phyloP scores from a whole-genome alignment of 768 basidiomycete species.

The Termitomyces sp. region DNA sequence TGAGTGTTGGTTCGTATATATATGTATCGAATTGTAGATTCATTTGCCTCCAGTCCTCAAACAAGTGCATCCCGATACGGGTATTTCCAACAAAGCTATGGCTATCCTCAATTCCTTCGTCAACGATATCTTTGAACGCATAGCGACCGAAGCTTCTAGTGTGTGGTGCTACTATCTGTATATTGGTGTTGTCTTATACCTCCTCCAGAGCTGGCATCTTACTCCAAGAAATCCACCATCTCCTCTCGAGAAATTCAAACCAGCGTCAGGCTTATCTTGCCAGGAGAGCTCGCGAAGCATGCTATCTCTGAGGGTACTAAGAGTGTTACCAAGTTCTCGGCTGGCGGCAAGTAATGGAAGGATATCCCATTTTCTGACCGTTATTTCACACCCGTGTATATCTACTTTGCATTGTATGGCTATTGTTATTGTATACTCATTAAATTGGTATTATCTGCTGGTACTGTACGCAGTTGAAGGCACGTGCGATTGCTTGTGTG shows the following conservation, averaged over 20 bases:
- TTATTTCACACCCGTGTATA: constrained; percentile 3
- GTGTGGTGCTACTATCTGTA: constrained; percentile 27
- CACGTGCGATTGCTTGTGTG: constrained; percentile 8
- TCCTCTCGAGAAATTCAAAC: constrained; percentile 92
- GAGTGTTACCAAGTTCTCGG: constrained; percentile 44
- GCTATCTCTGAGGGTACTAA: constrained; percentile 75
- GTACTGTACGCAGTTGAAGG: too few relatives aligned
- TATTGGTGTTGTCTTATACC: constrained; percentile 33
- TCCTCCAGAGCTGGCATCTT: constrained; percentile 66
- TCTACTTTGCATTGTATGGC: constrained; percentile 11
- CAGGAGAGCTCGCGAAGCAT: constrained; percentile 84
- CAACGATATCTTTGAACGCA: constrained; percentile 82
- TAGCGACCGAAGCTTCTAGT: constrained; percentile 73
- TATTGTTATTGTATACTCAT: constrained; percentile 16
- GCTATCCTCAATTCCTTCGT: constrained; percentile 83
- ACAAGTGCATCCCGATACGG: constrained; percentile 91
- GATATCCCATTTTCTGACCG: not conserved
- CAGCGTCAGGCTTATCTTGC: constrained; percentile 76
- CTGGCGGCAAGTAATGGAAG: constrained; percentile 38
- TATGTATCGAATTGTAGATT: not conserved
- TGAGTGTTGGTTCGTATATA: constrained; percentile 23
- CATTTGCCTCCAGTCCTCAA: constrained; percentile 56
- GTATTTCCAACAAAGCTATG: constrained; percentile 90
- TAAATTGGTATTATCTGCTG: constrained; percentile 4
- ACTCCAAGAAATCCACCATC: constrained; percentile 89